A percentile compares a stretch with the other conserved stretches of the same genome.
Conservation (phyloP, 148 eudicot genomes). For the Cornus suecica region DNA sequence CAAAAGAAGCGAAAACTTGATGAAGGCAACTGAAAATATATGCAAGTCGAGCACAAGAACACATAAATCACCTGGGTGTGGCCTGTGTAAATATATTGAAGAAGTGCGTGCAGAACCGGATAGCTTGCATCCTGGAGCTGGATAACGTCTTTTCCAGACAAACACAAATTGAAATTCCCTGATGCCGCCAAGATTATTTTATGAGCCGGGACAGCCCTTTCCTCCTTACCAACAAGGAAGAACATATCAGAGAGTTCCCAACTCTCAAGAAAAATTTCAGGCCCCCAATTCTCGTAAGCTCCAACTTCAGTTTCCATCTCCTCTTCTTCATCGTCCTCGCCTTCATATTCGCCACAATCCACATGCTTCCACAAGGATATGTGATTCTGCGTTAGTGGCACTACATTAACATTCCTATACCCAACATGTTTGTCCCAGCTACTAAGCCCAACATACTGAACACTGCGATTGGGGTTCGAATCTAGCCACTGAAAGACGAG, state of each 20-base stretch:
- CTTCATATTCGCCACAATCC: constrained; percentile 47
- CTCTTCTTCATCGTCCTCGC: constrained; percentile 48
- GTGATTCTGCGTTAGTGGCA: constrained; percentile 79
- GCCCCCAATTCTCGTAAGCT: constrained; percentile 61
- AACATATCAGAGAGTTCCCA: constrained; percentile 88
- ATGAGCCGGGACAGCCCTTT: constrained; percentile 79
- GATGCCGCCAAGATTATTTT: constrained; percentile 77
- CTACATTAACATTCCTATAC: constrained; percentile 81
- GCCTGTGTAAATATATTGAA: constrained; percentile 79
- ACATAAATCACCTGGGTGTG: constrained; percentile 52
- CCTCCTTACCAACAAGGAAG: constrained; percentile 73
- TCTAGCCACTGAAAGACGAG: constrained; percentile 94
- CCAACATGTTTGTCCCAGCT: constrained; percentile 99
- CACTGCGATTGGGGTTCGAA: constrained; percentile 70
- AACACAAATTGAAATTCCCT: constrained; percentile 50
- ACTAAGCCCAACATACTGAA: constrained; percentile 91
- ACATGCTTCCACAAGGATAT: constrained; percentile 86
- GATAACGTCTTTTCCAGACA: constrained; percentile 45
- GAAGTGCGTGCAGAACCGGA: constrained; percentile 58
- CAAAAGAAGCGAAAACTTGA: no score
- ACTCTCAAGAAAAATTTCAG: constrained; percentile 75
- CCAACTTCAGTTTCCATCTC: constrained; percentile 42
- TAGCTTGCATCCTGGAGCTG: constrained; percentile 53
- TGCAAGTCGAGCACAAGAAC: neutral
- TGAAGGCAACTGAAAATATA: no score